A percentile compares a stretch with the other conserved stretches of the same genome.
These are phyloP conservation scores for Paramecium octaurelia DNA, from an alignment of 73 alveolate species.

Conservation along the genomic window DNA sequence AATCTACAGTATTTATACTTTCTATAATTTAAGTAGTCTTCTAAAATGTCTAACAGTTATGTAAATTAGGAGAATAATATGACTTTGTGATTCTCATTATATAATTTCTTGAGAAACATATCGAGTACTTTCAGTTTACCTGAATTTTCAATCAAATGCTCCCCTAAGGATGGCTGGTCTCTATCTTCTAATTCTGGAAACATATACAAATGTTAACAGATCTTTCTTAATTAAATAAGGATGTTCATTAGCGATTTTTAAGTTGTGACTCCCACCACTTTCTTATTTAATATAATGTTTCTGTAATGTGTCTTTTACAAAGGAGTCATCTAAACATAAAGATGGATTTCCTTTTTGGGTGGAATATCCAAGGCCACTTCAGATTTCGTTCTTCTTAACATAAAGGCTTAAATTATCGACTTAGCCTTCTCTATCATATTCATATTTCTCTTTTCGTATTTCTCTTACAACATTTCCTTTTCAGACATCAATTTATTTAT, in stretches of 20 bases:
- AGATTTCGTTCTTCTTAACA: constrained; percentile 90
- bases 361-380: constrained; percentile 92
- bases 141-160: constrained; percentile 82
- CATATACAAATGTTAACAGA: constrained; percentile 90
- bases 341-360: constrained; percentile 92
- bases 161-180: constrained; percentile 74
- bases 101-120: constrained; percentile 78
- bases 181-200: constrained; percentile 84
- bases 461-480: background rate
- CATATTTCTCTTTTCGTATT: background rate
- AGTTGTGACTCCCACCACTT: constrained; percentile 74
- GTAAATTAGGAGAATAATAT: constrained; percentile 89
- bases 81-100: constrained; percentile 73
- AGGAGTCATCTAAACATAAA: constrained; percentile 88
- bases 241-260: constrained; percentile 56
- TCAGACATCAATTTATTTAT: constrained; percentile 66
- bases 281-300: constrained; percentile 88
- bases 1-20: constrained; percentile 63
- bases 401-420: constrained; percentile 90
- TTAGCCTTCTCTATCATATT: constrained; percentile 67
- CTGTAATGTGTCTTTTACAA: constrained; percentile 91
- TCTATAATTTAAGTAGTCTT: constrained; percentile 70
- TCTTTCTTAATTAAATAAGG: constrained; percentile 91
- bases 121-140: constrained; percentile 90
- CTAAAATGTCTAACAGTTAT: constrained; percentile 69